Evolutionary conservation across 495 filamentous ascomycete genomes (phyloP).

Genomic region (Cercophora sp.): DNA sequence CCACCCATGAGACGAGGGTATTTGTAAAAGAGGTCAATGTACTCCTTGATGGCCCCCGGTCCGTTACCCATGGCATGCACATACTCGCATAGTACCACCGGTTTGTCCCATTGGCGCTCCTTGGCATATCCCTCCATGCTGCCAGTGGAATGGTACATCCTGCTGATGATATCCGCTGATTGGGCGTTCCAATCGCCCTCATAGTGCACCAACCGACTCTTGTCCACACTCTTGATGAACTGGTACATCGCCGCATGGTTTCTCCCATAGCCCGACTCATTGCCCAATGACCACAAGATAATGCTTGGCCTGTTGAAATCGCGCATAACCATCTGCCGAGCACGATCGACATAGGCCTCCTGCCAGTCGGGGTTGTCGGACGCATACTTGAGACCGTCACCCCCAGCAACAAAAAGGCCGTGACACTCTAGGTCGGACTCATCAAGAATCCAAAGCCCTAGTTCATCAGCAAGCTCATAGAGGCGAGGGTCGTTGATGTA

Average conservation of each 20-base stretch:
- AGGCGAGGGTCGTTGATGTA: conserved; percentile 57
- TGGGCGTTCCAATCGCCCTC: conserved; percentile 58
- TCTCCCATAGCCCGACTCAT: conserved; percentile 66
- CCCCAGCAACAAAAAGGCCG: conserved; percentile 55
- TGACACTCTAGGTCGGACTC: conserved; percentile 74
- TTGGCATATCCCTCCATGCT: conserved; percentile 41
- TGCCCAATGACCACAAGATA: conserved; percentile 71
- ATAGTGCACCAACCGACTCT: conserved; percentile 61
- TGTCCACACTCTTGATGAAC: conserved; percentile 55
- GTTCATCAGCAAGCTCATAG: conserved; percentile 64
- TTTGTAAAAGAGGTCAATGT: conserved; percentile 62
- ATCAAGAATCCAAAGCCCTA: conserved; percentile 68
- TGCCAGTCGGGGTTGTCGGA: conserved; percentile 67
- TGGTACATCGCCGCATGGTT: conserved; percentile 67
- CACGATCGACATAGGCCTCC: conserved; percentile 67
- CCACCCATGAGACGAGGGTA: conserved; percentile 64
- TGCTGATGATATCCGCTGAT: conserved; percentile 60
- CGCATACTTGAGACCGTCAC: conserved; percentile 45
- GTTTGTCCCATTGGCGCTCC: conserved; percentile 44
- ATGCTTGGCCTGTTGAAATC: conserved; percentile 66
- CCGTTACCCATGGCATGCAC: conserved; percentile 75
- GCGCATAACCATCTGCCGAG: conserved; percentile 59
- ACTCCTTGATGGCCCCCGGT: conserved; percentile 63
- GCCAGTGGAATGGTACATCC: conserved; percentile 61
- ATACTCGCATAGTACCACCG: conserved; percentile 67